Base-by-base conservation (phyloP, 73 alveolate species). In the Uronychia binucleata region DNA sequence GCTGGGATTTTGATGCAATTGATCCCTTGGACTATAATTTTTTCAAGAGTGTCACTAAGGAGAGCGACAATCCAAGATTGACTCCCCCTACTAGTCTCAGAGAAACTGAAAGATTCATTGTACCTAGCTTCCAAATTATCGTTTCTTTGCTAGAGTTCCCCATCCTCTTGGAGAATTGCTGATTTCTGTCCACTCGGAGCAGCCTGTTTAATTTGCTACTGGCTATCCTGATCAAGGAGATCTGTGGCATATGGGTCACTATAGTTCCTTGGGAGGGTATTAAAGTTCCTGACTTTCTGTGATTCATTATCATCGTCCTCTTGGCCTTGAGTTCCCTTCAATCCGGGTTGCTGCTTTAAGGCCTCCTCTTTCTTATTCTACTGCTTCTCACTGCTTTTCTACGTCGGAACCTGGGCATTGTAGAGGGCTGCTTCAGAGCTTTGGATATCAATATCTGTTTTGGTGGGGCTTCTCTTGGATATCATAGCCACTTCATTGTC, bases 401-500 rank as follows among this genome's bases (percentile, higher is more conserved):
- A 86, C 33, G 46, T 67, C 35, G 59, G 67, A 32, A 60, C 29
- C 29, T 60, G 34, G n/a, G 34, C 8, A 30, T 60, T 60, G n/a
- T 32, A 60, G 78, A 60, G 1, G 78, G 78, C 13, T 57, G 26
- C 27, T 57, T 57, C 74, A 26, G 74, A 13, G 27, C 26, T 14
- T 14, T 13, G 26, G 27, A 26, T 26, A 57, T 13, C 26, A 57
- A 26, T 26, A 13, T 14, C 13, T 13, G 26, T 57, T 26, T 57
- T 14, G 74, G 27, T 26, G 27, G 74, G 13, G 13, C 13, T 34
- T 78, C 78, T 88, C 32, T 77, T 33, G 0, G 85, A 77, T 1
- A 89, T 89, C 92, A 78, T 84, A 26, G 95, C 91, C 0, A 89
- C 95, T 78, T 89, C 95, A 59, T 89, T 84, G 34, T 89, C 95